These are phyloP conservation scores for Apiospora malaysiana DNA, from an alignment of 2,329 filamentous ascomycete species.

Conservation along the genomic window DNA sequence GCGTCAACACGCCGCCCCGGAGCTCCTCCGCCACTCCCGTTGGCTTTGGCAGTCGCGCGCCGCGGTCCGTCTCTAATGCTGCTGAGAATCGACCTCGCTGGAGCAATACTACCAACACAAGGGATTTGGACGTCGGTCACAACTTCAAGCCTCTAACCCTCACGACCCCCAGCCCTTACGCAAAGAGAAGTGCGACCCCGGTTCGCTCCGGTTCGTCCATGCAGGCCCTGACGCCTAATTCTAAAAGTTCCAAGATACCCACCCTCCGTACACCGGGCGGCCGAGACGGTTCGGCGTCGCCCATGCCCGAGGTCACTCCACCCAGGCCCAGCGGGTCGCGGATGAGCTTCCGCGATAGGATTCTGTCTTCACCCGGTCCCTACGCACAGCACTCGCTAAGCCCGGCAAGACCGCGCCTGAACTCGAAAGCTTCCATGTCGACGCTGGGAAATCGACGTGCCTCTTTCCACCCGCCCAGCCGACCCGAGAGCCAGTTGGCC, in stretches of 20 bases:
- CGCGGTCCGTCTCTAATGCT: conserved; percentile 53
- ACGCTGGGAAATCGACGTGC: conserved; percentile 52
- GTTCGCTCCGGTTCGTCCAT: conserved; percentile 40
- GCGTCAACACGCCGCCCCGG: conserved; percentile 41
- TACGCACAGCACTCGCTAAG: conserved; percentile 51
- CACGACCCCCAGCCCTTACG: conserved; percentile 64
- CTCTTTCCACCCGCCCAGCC: conserved; percentile 57
- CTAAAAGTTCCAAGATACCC: conserved; percentile 54
- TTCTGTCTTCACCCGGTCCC: conserved; percentile 53
- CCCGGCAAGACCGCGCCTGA: conserved; percentile 49
- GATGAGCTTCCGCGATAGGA: conserved; percentile 60
- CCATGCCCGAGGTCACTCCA: conserved; percentile 52
- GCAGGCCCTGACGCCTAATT: conserved; percentile 48
- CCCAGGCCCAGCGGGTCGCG: conserved; percentile 50
- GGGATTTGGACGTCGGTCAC: conserved; percentile 69
- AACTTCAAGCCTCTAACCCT: conserved; percentile 68
- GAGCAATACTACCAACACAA: conserved; percentile 71
- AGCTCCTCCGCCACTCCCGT: conserved; percentile 58
- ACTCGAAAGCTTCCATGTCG: conserved; percentile 51
- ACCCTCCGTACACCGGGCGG: conserved; percentile 53
- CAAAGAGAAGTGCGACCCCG: conserved; percentile 50
- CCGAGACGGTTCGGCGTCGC: conserved; percentile 55
- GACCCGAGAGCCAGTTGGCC: conserved; percentile 38
- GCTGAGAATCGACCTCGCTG: conserved; percentile 70
- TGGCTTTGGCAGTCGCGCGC: conserved; percentile 41